Percentiles rank a stretch among this genome's conserved stretches.
Conservation (phyloP, 2,329 filamentous ascomycete species). For the Exophiala dermatitidis region DNA sequence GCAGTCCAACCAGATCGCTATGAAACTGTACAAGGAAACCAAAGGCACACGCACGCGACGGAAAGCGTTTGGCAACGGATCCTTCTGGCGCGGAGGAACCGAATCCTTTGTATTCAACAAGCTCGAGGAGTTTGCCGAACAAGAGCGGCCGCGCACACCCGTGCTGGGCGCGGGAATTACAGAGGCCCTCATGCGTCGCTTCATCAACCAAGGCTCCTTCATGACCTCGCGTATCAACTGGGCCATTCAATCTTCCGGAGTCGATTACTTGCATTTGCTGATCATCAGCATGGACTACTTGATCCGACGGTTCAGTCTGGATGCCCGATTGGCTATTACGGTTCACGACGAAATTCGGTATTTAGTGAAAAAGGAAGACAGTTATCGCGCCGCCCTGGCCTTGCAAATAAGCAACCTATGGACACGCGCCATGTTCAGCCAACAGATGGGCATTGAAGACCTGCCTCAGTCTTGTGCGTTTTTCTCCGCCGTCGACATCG, state of each 20-base stretch:
- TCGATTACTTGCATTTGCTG: slow-evolving; percentile 92
- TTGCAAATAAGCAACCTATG: slow-evolving; percentile 90
- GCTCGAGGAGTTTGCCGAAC: slow-evolving; percentile 94
- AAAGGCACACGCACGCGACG: slow-evolving; percentile 81
- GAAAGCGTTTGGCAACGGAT: slow-evolving; percentile 58
- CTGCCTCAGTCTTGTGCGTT: slow-evolving; percentile 90
- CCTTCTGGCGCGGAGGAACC: slow-evolving; percentile 93
- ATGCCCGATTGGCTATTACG: slow-evolving; percentile 80
- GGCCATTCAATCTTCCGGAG: slow-evolving; percentile 95
- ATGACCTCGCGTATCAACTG: slow-evolving; percentile 97
- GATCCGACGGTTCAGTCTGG: slow-evolving; percentile 72
- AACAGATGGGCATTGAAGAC: slow-evolving; percentile 94
- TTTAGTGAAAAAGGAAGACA: slow-evolving; percentile 74
- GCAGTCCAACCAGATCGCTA: slow-evolving; percentile 68
- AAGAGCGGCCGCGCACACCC: slow-evolving; percentile 81
- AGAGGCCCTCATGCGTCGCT: slow-evolving; percentile 82
- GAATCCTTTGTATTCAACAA: slow-evolving; percentile 98
- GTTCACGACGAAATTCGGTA: slow-evolving; percentile 98
- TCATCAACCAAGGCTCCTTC: slow-evolving; percentile 81
- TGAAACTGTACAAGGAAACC: slow-evolving; percentile 76
- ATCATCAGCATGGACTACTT: slow-evolving; percentile 94
- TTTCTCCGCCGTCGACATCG: slow-evolving; percentile 92
- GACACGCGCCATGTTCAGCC: slow-evolving; percentile 94
- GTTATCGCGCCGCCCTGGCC: slow-evolving; percentile 84
- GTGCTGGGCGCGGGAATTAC: slow-evolving; percentile 93